phyloP scores from a whole-genome alignment of 139 green algal genomes.

The Dunaliella primolecta region DNA sequence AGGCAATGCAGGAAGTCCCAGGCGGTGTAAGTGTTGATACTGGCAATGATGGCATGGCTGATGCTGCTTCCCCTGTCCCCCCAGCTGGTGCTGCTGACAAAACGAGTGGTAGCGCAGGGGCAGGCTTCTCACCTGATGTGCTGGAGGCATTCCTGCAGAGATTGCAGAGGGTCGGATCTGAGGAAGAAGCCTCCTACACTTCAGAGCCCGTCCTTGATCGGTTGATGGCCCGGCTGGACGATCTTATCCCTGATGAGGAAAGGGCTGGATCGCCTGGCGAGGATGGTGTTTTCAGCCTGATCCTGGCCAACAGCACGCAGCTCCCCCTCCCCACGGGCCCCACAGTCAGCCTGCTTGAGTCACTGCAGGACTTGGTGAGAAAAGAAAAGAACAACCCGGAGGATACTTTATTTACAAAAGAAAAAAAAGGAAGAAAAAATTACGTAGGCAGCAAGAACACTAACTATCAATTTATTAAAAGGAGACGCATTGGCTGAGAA shows the following conservation, averaged over 20 bases:
- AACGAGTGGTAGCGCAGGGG: no score
- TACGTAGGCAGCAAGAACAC: no score
- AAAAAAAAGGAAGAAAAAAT: no score
- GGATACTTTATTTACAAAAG: no score
- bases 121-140: no score
- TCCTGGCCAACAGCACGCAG: background rate
- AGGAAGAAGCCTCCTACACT: background rate
- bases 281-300: background rate
- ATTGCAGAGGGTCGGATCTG: background rate
- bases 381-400: no score
- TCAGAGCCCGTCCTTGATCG: background rate
- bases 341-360: no score
- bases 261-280: background rate
- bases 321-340: no score
- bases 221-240: background rate
- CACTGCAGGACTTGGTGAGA: no score
- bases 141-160: background rate
- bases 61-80: background rate
- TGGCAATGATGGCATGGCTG: background rate
- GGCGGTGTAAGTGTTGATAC: background rate
- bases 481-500: no score
- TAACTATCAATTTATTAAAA: no score
- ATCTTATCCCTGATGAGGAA: background rate
- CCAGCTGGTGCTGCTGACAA: no score
- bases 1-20: background rate